phyloP scores from a whole-genome alignment of 169 alveolate genomes.

The Babesia bovis region DNA sequence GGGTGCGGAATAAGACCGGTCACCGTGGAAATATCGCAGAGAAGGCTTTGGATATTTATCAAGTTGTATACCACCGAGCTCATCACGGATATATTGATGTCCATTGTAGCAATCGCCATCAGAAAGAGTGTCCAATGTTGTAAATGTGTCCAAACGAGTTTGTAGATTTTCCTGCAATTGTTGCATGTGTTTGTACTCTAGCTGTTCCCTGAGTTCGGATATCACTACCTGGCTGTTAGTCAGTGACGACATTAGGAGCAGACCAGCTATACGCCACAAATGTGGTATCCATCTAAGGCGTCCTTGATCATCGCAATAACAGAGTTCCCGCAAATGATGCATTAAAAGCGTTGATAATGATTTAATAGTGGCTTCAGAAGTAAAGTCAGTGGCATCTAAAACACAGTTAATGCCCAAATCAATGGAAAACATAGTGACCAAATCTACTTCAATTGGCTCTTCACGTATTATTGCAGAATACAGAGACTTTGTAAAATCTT shows the following conservation, averaged over 20 bases:
- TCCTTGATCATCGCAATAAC: not conserved
- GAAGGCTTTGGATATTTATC: not conserved
- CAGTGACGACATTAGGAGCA: not conserved
- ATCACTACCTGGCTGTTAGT: slow-evolving; percentile 11
- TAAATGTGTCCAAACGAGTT: slow-evolving; percentile 9
- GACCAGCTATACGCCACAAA: slow-evolving; percentile 22
- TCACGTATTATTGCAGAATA: slow-evolving; percentile 21
- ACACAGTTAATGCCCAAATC: not conserved
- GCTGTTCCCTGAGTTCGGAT: not conserved
- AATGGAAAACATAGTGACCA: not conserved
- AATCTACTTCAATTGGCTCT: not conserved
- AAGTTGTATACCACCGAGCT: not conserved
- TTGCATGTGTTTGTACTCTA: not conserved
- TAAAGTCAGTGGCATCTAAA: not conserved
- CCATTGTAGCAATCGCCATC: slow-evolving; percentile 17
- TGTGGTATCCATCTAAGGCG: not conserved
- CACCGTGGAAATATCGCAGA: not conserved
- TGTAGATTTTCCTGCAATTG: not conserved
- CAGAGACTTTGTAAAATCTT: not conserved
- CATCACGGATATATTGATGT: not conserved
- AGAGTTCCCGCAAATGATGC: not conserved
- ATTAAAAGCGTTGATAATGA: not conserved
- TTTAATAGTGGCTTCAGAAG: not conserved
- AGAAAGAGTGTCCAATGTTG: slow-evolving; percentile 16
- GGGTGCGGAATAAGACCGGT: not conserved